These are phyloP conservation scores for Backusella parvicylindrica DNA, from an alignment of 192 early-diverging fungal species.

Conservation along the genomic window DNA sequence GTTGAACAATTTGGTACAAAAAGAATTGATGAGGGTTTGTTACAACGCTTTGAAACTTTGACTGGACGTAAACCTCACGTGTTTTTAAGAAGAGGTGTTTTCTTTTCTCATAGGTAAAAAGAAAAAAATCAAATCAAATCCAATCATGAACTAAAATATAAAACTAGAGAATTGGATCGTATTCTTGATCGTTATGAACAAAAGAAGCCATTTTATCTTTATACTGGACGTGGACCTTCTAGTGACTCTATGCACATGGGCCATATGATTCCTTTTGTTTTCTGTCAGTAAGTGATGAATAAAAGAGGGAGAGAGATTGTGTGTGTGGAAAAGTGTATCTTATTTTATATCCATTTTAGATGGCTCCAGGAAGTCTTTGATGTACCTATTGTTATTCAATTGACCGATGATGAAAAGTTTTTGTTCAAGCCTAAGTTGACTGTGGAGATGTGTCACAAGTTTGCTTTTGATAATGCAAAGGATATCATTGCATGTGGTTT, in stretches of 20 bases:
- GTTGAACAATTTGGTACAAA: conserved; percentile 87
- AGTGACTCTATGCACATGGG: conserved; percentile 92
- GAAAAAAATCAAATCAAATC: no score
- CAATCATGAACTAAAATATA: neutral
- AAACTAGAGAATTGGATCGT: conserved; percentile 65
- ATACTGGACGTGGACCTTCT: conserved; percentile 96
- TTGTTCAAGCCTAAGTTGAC: conserved; percentile 90
- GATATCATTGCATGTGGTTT: conserved; percentile 96
- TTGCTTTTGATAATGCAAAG: conserved; percentile 76
- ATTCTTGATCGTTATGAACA: conserved; percentile 92
- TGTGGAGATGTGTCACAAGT: conserved; percentile 74
- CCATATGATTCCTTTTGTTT: conserved; percentile 95
- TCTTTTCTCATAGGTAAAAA: conserved; percentile 90
- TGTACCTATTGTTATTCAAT: conserved; percentile 91
- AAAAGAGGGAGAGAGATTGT: neutral
- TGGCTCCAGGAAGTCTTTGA: conserved; percentile 97
- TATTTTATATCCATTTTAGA: no score
- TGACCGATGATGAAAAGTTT: conserved; percentile 99
- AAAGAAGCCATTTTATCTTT: conserved; percentile 96
- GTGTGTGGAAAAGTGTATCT: no score
- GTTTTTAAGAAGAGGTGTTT: conserved; percentile 83
- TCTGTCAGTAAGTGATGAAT: conserved; percentile 73
- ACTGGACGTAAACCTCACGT: conserved; percentile 83
- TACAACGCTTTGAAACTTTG: conserved; percentile 78
- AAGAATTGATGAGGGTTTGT: conserved; percentile 67